Conservation (phyloP, 805 yeast genomes). For the Candida maris region DNA sequence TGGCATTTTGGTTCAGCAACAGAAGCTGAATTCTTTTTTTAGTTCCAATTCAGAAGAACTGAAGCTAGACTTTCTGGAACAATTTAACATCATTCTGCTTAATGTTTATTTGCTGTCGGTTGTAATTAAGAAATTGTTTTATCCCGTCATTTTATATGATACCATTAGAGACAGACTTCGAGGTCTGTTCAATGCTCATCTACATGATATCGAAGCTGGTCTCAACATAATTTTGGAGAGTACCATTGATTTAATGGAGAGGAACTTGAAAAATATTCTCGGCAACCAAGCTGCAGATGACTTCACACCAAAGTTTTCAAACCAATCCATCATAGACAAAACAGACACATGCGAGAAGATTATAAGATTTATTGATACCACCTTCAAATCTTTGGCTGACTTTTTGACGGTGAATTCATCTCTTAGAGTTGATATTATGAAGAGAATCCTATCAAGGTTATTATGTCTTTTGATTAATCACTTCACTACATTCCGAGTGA, state of each 20-base stretch:
- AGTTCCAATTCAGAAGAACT: slow-evolving; percentile 19
- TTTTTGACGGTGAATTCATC: slow-evolving; percentile 32
- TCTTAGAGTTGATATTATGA: slow-evolving; percentile 21
- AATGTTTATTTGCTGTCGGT: slow-evolving; percentile 60
- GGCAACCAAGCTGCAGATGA: slow-evolving; percentile 69
- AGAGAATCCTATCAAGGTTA: slow-evolving; percentile 20
- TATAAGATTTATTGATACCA: slow-evolving; percentile 40
- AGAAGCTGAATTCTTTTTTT: slow-evolving; percentile 25
- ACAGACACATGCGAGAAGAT: slow-evolving; percentile 69
- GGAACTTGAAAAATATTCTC: slow-evolving; percentile 46
- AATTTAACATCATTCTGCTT: slow-evolving; percentile 22
- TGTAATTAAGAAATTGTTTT: slow-evolving; percentile 66
- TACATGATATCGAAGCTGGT: slow-evolving; percentile 48
- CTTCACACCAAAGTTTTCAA: slow-evolving; percentile 36
- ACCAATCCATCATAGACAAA: slow-evolving; percentile 39
- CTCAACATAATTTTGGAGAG: slow-evolving; percentile 62
- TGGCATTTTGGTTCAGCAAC: slow-evolving; percentile 27
- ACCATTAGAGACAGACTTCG: slow-evolving; percentile 16
- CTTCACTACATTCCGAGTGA: slow-evolving; percentile 70
- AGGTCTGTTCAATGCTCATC: slow-evolving; percentile 23
- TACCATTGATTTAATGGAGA: slow-evolving; percentile 49
- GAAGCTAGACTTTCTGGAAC: slow-evolving; percentile 19
- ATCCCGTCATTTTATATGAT: slow-evolving; percentile 55
- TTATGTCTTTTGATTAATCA: slow-evolving; percentile 63
- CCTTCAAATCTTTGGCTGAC: slow-evolving; percentile 35